Percentiles rank a stretch among this genome's conserved stretches.
Evolutionary conservation across 2,329 filamentous ascomycete genomes (phyloP).

Genomic region (Aotearoamyces nothofagi): DNA sequence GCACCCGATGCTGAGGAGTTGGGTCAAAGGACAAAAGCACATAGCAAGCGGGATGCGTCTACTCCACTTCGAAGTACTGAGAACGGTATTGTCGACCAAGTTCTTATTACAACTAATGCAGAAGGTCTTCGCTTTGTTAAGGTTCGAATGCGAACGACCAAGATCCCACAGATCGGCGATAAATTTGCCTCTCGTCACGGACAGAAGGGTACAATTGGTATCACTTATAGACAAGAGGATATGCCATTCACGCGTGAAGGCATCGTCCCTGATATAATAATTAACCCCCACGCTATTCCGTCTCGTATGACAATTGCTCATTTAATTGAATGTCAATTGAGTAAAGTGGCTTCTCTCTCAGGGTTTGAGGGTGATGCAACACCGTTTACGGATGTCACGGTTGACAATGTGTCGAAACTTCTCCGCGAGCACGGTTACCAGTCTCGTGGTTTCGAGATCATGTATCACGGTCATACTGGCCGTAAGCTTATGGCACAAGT

Average conservation of each 20-base stretch:
- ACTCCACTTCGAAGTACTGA: conserved; percentile 91
- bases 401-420: conserved; percentile 79
- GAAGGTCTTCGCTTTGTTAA: conserved; percentile 95
- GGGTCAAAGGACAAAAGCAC: conserved; percentile 76
- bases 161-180: conserved; percentile 96
- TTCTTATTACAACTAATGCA: conserved; percentile 84
- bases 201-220: conserved; percentile 98
- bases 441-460: conserved; percentile 90
- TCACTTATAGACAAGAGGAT: conserved; percentile 93
- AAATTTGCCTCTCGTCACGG: conserved; percentile 99
- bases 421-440: conserved; percentile 87
- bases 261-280: conserved; percentile 87
- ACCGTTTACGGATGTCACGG: conserved; percentile 93
- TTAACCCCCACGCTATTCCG: conserved; percentile 98
- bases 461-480: conserved; percentile 98
- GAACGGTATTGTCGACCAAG: conserved; percentile 89
- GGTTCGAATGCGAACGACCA: conserved; percentile 91
- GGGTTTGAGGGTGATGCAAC: conserved; percentile 96
- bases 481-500: conserved; percentile 86
- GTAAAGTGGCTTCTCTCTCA: conserved; percentile 85
- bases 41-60: conserved; percentile 89
- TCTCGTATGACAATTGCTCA: conserved; percentile 99
- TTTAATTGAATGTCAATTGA: conserved; percentile 96
- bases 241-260: conserved; percentile 96
- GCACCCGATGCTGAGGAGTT: conserved; percentile 86